phyloP scores from a whole-genome alignment of 148 eudicot species.

The Salicornia ramosissima region DNA sequence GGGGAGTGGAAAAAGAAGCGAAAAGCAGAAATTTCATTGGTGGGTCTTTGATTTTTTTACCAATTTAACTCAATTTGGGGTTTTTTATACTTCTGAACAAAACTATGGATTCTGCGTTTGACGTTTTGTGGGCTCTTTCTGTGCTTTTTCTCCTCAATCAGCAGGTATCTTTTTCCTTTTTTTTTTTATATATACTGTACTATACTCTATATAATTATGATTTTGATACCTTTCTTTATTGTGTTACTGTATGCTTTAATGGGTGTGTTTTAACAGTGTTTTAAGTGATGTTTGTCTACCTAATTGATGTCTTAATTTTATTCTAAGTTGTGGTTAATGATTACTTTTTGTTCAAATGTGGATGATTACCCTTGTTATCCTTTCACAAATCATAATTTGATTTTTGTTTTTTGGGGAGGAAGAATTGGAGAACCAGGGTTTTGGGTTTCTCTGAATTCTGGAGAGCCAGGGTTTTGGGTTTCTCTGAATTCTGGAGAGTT shows the following conservation, averaged over 20 bases:
- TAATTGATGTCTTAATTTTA: conserved; percentile 8
- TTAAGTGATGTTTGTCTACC: background rate
- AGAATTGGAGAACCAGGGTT: background rate
- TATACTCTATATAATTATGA: conserved; percentile 11
- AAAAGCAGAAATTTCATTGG: conserved; percentile 19
- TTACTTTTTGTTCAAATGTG: background rate
- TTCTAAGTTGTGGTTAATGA: conserved; percentile 7
- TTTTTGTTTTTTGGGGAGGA: background rate
- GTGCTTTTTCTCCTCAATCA: conserved; percentile 30
- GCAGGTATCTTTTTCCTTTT: conserved; percentile 36
- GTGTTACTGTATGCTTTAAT: conserved; percentile 10
- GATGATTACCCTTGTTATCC: background rate
- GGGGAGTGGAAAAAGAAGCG: background rate
- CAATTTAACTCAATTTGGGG: conserved; percentile 18
- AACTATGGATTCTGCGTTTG: conserved; percentile 39
- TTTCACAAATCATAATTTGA: background rate
- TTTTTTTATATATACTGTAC: background rate
- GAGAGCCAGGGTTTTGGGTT: background rate
- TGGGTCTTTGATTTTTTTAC: conserved; percentile 39
- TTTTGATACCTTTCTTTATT: conserved; percentile 16
- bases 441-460: background rate
- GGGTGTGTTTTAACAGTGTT: background rate
- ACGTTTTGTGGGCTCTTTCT: conserved; percentile 50
- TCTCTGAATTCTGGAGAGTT: background rate
- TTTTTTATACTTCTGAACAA: conserved; percentile 9